Evolutionary conservation across 257 asterid species (phyloP).

Genomic region (Penstemon newberryi): DNA sequence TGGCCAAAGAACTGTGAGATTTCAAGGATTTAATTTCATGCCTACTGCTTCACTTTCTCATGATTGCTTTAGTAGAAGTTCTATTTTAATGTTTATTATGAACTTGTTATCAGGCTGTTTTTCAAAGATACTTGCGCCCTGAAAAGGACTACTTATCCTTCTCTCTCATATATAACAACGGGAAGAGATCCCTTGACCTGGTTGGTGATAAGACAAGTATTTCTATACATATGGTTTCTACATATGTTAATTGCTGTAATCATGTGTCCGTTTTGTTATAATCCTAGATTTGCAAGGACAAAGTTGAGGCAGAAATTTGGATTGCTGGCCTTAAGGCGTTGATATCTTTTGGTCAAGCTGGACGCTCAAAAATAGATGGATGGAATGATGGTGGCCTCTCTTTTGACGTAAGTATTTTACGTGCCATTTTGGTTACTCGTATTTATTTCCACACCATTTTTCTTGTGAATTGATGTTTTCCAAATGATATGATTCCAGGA

Average conservation of each 20-base stretch:
- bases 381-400: slow-evolving; percentile 87
- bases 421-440: not conserved
- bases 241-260: slow-evolving; percentile 16
- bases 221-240: not conserved
- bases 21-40: slow-evolving; percentile 16
- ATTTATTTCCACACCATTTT: not conserved
- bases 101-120: slow-evolving; percentile 73
- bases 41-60: slow-evolving; percentile 21
- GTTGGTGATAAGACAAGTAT: slow-evolving; percentile 46
- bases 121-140: slow-evolving; percentile 79
- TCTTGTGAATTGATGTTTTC: not conserved
- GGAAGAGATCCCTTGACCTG: slow-evolving; percentile 95
- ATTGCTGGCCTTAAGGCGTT: slow-evolving; percentile 80
- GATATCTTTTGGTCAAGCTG: slow-evolving; percentile 75
- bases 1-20: slow-evolving; percentile 94
- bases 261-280: slow-evolving; percentile 5
- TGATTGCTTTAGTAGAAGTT: slow-evolving; percentile 17
- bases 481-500: slow-evolving; percentile 44
- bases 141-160: slow-evolving; percentile 91
- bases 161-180: slow-evolving; percentile 86
- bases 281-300: slow-evolving; percentile 81
- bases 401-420: slow-evolving; percentile 61
- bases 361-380: slow-evolving; percentile 93
- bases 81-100: slow-evolving; percentile 20
- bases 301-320: slow-evolving; percentile 96